Base-by-base conservation (phyloP, 192 early-diverging fungal genomes). In the Cetraspora pellucida region DNA sequence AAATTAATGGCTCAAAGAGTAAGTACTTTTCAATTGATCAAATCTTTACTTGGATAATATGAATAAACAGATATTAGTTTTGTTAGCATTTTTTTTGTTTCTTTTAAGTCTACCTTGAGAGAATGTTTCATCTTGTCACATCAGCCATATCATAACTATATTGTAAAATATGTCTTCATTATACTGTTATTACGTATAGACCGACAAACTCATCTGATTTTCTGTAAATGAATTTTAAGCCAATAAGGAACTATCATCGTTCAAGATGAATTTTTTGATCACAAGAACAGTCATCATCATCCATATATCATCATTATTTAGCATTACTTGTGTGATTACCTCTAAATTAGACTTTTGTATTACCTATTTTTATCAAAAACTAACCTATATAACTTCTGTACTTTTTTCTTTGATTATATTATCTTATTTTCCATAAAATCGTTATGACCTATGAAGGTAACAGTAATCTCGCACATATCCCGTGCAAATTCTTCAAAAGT, bases 401-500 rank as follows among this genome's bases (percentile, higher is more conserved):
- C 70, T 72, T 23, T 60, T 74, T 47, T 27, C 30, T 75, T 60
- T 75, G 10, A 17, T 63, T 46, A 27, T 47, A 45, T n/a, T 43
- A 0, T 50, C 23, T 58, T 21, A 31, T 7, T 68, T 19, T n/a
- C 17, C 27, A 16, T 23, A 31, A 68, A 46, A n/a, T 14, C 16
- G 25, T 10, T 10, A 44, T 69, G 37, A 17, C 49, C 27, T 7
- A 17, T 31, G 27, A 13, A 76, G 74, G 74, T 31, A 76, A 76
- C 31, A 76, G 74, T 66, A 76, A 76, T 54, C 21, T 76, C 28
- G 74, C 74, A 7, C 92, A 93, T 72, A 88, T 93, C 64, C 92
- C 92, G 14, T 93, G 92, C 85, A 93, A 93, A 82, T 93, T 93
- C 79, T 92, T 87, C 85, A 92, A 89, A 77, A 87, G 88, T 58